Conservation (phyloP, 805 yeast species). For the Wickerhamomyces ciferrii region DNA sequence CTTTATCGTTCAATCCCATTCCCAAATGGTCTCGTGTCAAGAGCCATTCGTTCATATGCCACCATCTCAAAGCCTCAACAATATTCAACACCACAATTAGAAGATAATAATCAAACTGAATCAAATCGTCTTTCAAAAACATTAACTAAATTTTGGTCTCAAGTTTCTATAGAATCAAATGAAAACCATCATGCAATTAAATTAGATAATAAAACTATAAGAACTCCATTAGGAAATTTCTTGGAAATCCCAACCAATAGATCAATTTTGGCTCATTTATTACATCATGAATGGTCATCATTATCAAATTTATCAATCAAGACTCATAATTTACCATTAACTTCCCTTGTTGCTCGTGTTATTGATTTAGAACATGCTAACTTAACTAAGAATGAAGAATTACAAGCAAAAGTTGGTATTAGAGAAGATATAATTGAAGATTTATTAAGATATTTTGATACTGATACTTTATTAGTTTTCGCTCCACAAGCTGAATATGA, state of each 20-base stretch:
- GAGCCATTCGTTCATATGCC: background rate
- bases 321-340: constrained; percentile 78
- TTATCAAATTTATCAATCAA: constrained; percentile 63
- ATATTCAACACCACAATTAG: constrained; percentile 22
- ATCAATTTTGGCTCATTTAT: constrained; percentile 60
- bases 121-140: constrained; percentile 70
- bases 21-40: background rate
- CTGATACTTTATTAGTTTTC: constrained; percentile 87
- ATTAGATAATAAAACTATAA: constrained; percentile 70
- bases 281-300: constrained; percentile 85
- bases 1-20: background rate
- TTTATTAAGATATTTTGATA: constrained; percentile 80
- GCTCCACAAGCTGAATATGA: constrained; percentile 79
- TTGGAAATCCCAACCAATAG: constrained; percentile 62
- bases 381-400: constrained; percentile 35
- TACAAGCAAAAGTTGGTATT: constrained; percentile 55
- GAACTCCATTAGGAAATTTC: constrained; percentile 78
- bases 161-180: constrained; percentile 41
- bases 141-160: constrained; percentile 75
- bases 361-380: constrained; percentile 59
- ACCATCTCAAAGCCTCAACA: constrained; percentile 24
- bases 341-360: constrained; percentile 82
- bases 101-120: constrained; percentile 50
- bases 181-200: constrained; percentile 43
- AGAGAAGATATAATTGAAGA: constrained; percentile 50